Conservation (phyloP, 2,329 filamentous ascomycete genomes). For the Pezicula neosporulosa region DNA sequence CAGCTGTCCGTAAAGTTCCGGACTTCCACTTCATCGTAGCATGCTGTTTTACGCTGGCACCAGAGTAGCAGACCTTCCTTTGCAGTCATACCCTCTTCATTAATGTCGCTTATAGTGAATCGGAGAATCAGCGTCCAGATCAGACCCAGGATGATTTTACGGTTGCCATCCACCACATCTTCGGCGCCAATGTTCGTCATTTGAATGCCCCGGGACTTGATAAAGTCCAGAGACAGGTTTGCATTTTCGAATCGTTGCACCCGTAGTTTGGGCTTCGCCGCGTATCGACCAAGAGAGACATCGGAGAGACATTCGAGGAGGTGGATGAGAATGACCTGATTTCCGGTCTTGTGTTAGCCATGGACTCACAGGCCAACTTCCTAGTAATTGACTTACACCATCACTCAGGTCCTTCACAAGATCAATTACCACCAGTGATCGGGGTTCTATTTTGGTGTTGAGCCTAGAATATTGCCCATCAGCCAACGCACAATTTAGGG, state of each 20-base stretch:
- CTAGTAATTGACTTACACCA: conserved; percentile 63
- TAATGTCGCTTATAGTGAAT: conserved; percentile 99
- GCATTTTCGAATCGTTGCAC: conserved; percentile 98
- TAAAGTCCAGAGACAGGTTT: conserved; percentile 90
- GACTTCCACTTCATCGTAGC: conserved; percentile 95
- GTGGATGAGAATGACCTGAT: conserved; percentile 88
- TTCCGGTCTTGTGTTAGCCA: background rate
- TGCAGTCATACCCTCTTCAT: conserved; percentile 94
- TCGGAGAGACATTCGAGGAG: conserved; percentile 93
- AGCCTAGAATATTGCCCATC: conserved; percentile 55
- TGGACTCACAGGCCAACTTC: background rate
- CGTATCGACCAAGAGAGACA: conserved; percentile 95
- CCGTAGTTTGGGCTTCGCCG: conserved; percentile 90
- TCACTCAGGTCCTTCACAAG: conserved; percentile 88
- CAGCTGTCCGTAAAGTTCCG: conserved; percentile 93
- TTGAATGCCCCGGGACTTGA: conserved; percentile 86
- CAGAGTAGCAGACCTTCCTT: conserved; percentile 93
- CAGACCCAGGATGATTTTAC: conserved; percentile 93
- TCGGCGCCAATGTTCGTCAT: conserved; percentile 99
- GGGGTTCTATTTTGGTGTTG: conserved; percentile 85
- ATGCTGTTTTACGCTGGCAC: conserved; percentile 98
- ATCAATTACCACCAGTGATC: conserved; percentile 78
- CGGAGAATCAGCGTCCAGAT: conserved; percentile 98
- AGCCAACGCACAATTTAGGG: conserved; percentile 1
- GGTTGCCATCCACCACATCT: conserved; percentile 96